Evolutionary conservation across 2,329 filamentous ascomycete genomes (phyloP).

Genomic region (Fusarium agapanthi): DNA sequence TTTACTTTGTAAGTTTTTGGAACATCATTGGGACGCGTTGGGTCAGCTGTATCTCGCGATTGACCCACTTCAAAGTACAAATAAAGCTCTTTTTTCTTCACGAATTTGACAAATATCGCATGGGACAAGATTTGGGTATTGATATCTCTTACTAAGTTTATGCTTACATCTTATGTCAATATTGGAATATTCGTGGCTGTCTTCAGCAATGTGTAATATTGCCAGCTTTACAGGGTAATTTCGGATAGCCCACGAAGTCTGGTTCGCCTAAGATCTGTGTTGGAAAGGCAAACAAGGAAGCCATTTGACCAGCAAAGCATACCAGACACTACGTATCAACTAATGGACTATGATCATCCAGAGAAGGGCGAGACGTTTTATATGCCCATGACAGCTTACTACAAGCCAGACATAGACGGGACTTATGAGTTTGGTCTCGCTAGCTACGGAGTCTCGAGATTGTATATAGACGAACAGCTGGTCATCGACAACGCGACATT

Average conservation of each 20-base stretch:
- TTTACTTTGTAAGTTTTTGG: background rate
- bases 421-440: constrained; percentile 46
- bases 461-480: constrained; percentile 46
- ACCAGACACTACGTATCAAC: constrained; percentile 38
- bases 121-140: too few relatives aligned
- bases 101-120: background rate
- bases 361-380: constrained; percentile 31
- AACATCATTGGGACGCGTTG: background rate
- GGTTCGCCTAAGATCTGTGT: background rate
- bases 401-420: constrained; percentile 22
- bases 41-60: background rate
- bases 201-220: rapidly evolving
- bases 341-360: constrained; percentile 40
- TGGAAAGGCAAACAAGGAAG: background rate
- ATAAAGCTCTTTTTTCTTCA: background rate
- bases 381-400: constrained; percentile 34
- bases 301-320: constrained; percentile 34
- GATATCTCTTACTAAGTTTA: too few relatives aligned
- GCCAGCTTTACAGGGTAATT: background rate
- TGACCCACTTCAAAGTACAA: rapidly evolving
- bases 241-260: background rate
- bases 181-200: background rate
- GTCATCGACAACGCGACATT: constrained; percentile 45
- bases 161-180: too few relatives aligned
- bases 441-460: constrained; percentile 43